These are phyloP conservation scores for Podosphaera aphanis DNA, from an alignment of 2,329 filamentous ascomycete genomes.

Conservation along the genomic window DNA sequence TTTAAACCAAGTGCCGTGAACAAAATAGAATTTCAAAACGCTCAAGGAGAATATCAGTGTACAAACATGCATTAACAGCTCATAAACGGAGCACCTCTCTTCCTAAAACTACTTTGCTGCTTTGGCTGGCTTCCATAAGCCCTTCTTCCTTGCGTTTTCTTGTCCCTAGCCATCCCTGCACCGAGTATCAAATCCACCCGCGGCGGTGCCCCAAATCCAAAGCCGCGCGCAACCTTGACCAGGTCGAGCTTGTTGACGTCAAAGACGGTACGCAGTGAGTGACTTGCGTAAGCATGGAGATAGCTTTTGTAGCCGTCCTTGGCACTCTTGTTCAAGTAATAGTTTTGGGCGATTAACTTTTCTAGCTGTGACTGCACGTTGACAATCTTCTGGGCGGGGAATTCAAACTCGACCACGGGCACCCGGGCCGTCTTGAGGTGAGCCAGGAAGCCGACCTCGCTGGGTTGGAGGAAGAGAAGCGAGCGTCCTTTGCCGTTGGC, in stretches of 20 bases:
- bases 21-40: no score
- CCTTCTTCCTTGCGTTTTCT: slow-evolving; percentile 41
- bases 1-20: no score
- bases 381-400: slow-evolving; percentile 74
- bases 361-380: slow-evolving; percentile 82
- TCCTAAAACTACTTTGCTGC: slow-evolving; percentile 23
- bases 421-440: slow-evolving; percentile 81
- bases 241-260: slow-evolving; percentile 65
- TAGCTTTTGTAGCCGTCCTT: slow-evolving; percentile 70
- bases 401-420: slow-evolving; percentile 88
- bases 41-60: no score
- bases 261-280: slow-evolving; percentile 61
- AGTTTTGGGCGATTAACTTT: slow-evolving; percentile 84
- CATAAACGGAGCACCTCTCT: slow-evolving; percentile 4
- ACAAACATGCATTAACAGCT: no score
- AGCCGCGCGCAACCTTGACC: slow-evolving; percentile 63
- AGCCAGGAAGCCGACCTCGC: slow-evolving; percentile 74
- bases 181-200: slow-evolving; percentile 59
- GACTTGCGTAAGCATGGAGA: slow-evolving; percentile 81
- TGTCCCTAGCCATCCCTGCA: slow-evolving; percentile 50
- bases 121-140: slow-evolving; percentile 60
- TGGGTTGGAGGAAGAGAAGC: slow-evolving; percentile 80
- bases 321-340: slow-evolving; percentile 78
- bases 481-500: slow-evolving; percentile 64
- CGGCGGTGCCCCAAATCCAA: slow-evolving; percentile 57